Evolutionary conservation across 2,329 filamentous ascomycete species (phyloP).

Genomic region (Aspergillus costaricaensis): DNA sequence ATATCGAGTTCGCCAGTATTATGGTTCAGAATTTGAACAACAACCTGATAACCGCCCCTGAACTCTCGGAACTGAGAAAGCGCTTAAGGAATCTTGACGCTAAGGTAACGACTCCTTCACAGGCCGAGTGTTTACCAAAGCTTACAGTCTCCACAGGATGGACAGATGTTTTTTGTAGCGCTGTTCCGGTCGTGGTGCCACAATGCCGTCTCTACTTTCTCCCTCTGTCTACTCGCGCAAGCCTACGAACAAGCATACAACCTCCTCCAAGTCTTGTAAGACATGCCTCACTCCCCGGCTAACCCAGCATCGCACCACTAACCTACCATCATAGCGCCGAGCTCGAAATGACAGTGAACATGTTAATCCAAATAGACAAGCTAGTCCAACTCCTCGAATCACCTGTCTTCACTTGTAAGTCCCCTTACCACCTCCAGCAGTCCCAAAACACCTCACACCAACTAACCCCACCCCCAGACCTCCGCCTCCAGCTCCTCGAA

Average conservation of each 20-base stretch:
- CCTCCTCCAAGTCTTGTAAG: constrained; percentile 89
- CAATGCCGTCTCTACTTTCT: constrained; percentile 97
- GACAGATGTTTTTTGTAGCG: constrained; percentile 91
- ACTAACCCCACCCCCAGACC: constrained; percentile 58
- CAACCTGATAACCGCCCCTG: constrained; percentile 95
- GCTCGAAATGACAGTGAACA: constrained; percentile 97
- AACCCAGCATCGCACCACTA: constrained; percentile 8
- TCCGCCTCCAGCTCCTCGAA: constrained; percentile 90
- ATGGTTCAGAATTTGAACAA: constrained; percentile 99
- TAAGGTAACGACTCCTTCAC: constrained; percentile 56
- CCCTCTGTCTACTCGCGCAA: constrained; percentile 89
- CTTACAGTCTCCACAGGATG: constrained; percentile 62
- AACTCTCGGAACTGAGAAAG: constrained; percentile 87
- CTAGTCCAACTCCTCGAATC: constrained; percentile 95
- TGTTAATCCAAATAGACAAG: constrained; percentile 98
- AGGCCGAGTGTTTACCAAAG: background rate
- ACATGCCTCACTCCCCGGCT: constrained; percentile 7
- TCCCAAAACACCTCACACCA: background rate
- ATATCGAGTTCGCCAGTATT: constrained; percentile 97
- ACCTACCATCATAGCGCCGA: constrained; percentile 70
- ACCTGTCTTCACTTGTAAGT: constrained; percentile 91
- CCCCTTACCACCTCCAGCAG: constrained; percentile 8
- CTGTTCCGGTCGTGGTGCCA: constrained; percentile 98
- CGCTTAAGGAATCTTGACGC: constrained; percentile 86
- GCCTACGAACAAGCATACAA: constrained; percentile 98